Evolutionary conservation across 371 early-diverging fungal species (phyloP).

Genomic region (Smittium mucronatum): DNA sequence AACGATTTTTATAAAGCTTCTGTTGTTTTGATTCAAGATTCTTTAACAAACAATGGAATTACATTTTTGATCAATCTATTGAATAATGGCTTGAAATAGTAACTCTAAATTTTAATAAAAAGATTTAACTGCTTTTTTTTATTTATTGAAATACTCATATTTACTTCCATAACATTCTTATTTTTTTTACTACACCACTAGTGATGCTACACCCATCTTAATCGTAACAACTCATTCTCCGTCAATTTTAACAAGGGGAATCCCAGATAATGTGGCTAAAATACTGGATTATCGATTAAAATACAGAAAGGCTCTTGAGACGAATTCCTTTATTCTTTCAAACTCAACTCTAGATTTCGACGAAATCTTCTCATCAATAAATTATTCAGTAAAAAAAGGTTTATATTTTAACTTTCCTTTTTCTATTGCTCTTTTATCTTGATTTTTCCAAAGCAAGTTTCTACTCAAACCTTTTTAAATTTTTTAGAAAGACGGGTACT

Average conservation of each 20-base stretch:
- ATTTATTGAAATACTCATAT: no score
- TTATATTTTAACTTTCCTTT: neutral
- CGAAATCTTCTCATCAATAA: neutral
- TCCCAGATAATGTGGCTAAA: neutral
- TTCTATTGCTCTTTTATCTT: neutral
- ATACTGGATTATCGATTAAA: neutral
- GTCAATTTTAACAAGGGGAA: neutral
- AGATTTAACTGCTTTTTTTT: neutral
- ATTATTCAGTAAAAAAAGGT: neutral
- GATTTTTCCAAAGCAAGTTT: neutral
- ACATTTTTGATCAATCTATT: neutral
- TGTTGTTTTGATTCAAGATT: slow-evolving; percentile 7
- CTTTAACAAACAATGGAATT: slow-evolving; percentile 4
- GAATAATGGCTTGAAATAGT: neutral
- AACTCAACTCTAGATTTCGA: neutral
- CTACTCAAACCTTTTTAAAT: neutral
- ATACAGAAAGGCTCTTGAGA: neutral
- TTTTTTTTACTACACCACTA: neutral
- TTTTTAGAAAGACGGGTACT: neutral
- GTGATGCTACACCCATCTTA: neutral
- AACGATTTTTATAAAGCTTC: slow-evolving; percentile 10
- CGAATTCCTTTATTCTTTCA: neutral
- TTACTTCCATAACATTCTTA: no score
- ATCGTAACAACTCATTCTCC: neutral
- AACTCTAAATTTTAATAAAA: neutral